Percentiles rank a stretch among this genome's conserved stretches.
Conservation (phyloP, 2,329 filamentous ascomycete genomes). For the Parastagonospora avenae region DNA sequence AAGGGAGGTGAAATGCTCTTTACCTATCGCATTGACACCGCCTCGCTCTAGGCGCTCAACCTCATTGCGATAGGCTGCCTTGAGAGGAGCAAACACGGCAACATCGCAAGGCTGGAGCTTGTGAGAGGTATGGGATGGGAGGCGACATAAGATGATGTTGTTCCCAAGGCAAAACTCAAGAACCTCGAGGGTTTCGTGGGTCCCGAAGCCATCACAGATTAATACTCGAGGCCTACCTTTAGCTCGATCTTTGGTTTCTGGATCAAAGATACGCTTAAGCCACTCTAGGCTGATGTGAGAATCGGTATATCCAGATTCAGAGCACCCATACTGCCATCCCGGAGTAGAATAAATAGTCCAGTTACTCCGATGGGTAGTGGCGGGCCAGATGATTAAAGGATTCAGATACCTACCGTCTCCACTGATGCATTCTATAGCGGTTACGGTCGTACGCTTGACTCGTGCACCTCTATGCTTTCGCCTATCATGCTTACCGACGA, state of each 20-base stretch:
- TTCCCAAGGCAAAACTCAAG: background rate
- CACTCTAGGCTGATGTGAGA: conserved; percentile 43
- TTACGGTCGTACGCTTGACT: conserved; percentile 26
- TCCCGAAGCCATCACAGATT: conserved; percentile 30
- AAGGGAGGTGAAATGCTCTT: too few relatives aligned
- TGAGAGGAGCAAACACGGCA: too few relatives aligned
- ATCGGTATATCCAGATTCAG: conserved; percentile 25
- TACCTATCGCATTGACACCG: too few relatives aligned
- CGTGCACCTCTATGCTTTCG: conserved; percentile 22
- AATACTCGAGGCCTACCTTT: conserved; percentile 38
- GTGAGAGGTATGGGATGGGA: too few relatives aligned
- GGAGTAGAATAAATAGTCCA: conserved; percentile 19
- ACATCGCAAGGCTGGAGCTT: too few relatives aligned
- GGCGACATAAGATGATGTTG: background rate
- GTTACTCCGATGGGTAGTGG: conserved; percentile 21
- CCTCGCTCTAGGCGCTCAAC: too few relatives aligned
- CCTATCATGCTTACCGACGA: conserved; percentile 24
- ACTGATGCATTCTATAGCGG: conserved; percentile 24
- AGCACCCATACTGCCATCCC: conserved; percentile 16
- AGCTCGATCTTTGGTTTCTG: conserved; percentile 35
- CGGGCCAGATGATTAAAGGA: conserved; percentile 26
- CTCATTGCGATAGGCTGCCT: too few relatives aligned
- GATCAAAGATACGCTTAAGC: conserved; percentile 44
- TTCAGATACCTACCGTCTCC: conserved; percentile 22
- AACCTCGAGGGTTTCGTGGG: background rate